Conservation (phyloP, 345 rosid species). For the Hibiscus mutabilis region DNA sequence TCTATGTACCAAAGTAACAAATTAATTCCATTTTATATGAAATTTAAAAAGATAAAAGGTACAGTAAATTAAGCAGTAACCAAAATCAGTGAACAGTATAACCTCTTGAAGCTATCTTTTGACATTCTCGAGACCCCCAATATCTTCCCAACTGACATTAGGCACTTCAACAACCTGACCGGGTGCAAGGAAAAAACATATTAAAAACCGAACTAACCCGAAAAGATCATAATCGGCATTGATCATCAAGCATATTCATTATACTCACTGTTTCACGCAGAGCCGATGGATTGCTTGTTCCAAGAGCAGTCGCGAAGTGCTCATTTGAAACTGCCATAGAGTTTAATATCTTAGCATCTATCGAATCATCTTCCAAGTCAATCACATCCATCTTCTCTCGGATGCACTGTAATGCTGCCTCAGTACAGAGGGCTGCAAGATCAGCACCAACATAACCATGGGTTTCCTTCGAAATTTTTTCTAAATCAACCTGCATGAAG, state of each 20-base stretch:
- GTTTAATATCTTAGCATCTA: slow-evolving; percentile 84
- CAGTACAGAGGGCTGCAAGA: slow-evolving; percentile 93
- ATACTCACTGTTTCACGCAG: slow-evolving; percentile 72
- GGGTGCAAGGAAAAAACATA: not conserved
- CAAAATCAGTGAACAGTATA: slow-evolving; percentile 5
- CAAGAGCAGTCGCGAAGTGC: slow-evolving; percentile 88
- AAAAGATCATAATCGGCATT: not conserved
- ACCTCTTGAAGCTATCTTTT: slow-evolving; percentile 97
- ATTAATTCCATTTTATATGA: not conserved
- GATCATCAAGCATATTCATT: not conserved
- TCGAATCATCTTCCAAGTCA: slow-evolving; percentile 91
- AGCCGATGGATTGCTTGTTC: slow-evolving; percentile 85
- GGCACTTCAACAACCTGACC: slow-evolving; percentile 96
- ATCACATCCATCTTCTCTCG: slow-evolving; percentile 97
- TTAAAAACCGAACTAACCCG: not conserved
- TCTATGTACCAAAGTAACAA: slow-evolving; percentile 32
- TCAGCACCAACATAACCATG: slow-evolving; percentile 99
- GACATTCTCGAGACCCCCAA: slow-evolving; percentile 91
- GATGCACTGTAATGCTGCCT: slow-evolving; percentile 97
- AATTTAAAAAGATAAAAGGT: slow-evolving; percentile 10
- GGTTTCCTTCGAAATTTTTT: slow-evolving; percentile 78
- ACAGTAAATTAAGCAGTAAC: not conserved
- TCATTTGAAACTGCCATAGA: slow-evolving; percentile 93
- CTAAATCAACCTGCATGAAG: slow-evolving; percentile 71
- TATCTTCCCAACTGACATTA: slow-evolving; percentile 80